Evolutionary conservation across 1,284 basidiomycete genomes (phyloP).

Genomic region (Cutaneotrichosporon dermatis): DNA sequence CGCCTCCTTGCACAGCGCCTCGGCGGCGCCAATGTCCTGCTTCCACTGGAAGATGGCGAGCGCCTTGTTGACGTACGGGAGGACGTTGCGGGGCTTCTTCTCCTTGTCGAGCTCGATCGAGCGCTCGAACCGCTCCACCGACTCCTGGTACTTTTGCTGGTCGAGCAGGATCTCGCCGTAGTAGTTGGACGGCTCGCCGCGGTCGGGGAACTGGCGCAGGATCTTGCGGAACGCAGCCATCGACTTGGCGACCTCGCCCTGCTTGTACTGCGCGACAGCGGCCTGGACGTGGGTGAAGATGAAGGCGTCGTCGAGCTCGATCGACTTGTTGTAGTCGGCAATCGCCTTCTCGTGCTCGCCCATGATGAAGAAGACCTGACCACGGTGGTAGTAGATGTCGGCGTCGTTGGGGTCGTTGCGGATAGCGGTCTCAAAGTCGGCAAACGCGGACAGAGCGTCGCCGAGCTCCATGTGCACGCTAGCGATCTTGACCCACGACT

Average conservation of each 20-base stretch:
- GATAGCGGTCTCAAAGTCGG: conserved; percentile 87
- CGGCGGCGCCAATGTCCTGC: conserved; percentile 78
- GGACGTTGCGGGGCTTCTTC: conserved; percentile 68
- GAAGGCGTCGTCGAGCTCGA: conserved; percentile 62
- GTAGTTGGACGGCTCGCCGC: conserved; percentile 84
- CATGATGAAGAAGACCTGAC: conserved; percentile 97
- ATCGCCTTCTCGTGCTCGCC: conserved; percentile 82
- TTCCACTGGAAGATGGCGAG: conserved; percentile 94
- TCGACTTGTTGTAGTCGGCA: conserved; percentile 85
- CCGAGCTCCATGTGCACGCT: conserved; percentile 95
- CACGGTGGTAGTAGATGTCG: conserved; percentile 98
- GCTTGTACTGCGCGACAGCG: conserved; percentile 96
- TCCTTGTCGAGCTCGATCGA: conserved; percentile 82
- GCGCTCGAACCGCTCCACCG: conserved; percentile 90
- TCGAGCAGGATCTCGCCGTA: conserved; percentile 94
- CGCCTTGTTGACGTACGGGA: conserved; percentile 95
- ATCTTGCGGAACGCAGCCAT: conserved; percentile 86
- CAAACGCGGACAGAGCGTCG: conserved; percentile 67
- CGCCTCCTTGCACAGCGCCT: conserved; percentile 81
- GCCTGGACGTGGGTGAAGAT: conserved; percentile 71
- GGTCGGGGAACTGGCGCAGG: conserved; percentile 71
- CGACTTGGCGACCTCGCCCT: conserved; percentile 67
- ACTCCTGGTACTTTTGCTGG: conserved; percentile 83
- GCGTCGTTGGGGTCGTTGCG: conserved; percentile 77
- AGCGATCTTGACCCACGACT: conserved; percentile 94